Conservation (phyloP, 768 basidiomycete species). For the Auriscalpium microsporum region DNA sequence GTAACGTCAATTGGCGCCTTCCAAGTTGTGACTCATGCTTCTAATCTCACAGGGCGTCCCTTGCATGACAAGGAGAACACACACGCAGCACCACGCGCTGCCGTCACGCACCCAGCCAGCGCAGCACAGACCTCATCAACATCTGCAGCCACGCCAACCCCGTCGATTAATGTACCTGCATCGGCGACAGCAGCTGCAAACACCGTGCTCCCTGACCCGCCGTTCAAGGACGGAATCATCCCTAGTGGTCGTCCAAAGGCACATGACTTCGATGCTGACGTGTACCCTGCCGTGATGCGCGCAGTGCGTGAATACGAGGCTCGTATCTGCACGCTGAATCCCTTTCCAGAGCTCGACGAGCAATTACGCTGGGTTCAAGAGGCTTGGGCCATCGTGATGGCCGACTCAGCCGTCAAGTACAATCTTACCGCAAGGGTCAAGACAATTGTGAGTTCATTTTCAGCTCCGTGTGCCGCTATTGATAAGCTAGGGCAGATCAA, state of each 20-base stretch:
- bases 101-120: too few species aligned
- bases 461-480: neutral
- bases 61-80: too few species aligned
- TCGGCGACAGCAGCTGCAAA: neutral
- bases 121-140: too few species aligned
- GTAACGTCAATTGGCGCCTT: too few species aligned
- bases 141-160: too few species aligned
- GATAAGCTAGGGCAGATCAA: neutral
- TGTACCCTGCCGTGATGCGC: neutral
- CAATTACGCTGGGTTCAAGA: constrained; percentile 12
- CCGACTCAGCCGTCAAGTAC: neutral
- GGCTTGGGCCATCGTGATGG: neutral
- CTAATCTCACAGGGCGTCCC: too few species aligned
- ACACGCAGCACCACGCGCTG: too few species aligned
- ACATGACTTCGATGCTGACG: neutral
- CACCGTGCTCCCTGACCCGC: neutral
- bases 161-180: too few species aligned
- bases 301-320: neutral
- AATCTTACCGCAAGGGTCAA: neutral
- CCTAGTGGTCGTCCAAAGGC: neutral
- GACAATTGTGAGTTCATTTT: neutral
- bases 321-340: constrained; percentile 14
- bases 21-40: too few species aligned
- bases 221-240: neutral
- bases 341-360: constrained; percentile 6